Percentiles rank a stretch among this genome's conserved stretches.
phyloP scores from a whole-genome alignment of 805 yeast genomes.

The Scheffersomyces lignosus region DNA sequence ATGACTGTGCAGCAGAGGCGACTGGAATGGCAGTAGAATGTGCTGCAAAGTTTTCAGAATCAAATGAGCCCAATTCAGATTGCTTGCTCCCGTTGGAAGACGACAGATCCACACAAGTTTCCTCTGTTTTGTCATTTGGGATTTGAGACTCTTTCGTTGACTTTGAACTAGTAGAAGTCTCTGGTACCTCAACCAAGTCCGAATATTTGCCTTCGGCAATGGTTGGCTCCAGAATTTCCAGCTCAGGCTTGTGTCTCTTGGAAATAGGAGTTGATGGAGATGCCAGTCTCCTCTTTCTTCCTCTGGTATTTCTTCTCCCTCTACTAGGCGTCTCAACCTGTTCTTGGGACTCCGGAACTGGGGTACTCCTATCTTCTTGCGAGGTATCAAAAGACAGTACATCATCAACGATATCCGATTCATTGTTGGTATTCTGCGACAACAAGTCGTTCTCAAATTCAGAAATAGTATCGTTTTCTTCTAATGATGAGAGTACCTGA shows the following conservation, averaged over 20 bases:
- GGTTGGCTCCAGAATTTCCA: too few species aligned
- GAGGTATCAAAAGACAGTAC: background rate
- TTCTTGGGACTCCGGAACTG: conserved; percentile 2
- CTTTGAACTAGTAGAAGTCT: too few species aligned
- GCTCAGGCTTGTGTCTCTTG: too few species aligned
- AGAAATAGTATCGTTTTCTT: conserved; percentile 6
- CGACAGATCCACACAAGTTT: background rate
- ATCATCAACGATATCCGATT: conserved; percentile 10
- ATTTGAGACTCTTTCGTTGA: too few species aligned
- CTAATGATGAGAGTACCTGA: conserved; percentile 9
- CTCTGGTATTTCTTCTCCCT: background rate
- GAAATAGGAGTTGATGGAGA: too few species aligned
- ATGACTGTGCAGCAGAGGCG: too few species aligned
- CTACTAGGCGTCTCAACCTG: background rate
- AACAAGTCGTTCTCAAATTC: conserved; percentile 5
- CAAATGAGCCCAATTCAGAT: conserved; percentile 1
- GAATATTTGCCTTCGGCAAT: too few species aligned
- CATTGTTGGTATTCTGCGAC: conserved; percentile 4
- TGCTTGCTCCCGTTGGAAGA: background rate
- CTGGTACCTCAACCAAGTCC: too few species aligned
- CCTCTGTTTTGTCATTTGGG: too few species aligned
- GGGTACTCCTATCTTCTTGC: background rate
- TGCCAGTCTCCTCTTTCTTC: too few species aligned
- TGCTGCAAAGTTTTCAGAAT: conserved; percentile 2
- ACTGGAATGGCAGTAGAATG: conserved; percentile 4